Base-by-base conservation (phyloP, 352 stramenopile species). In the Globisporangium recalcitrans region DNA sequence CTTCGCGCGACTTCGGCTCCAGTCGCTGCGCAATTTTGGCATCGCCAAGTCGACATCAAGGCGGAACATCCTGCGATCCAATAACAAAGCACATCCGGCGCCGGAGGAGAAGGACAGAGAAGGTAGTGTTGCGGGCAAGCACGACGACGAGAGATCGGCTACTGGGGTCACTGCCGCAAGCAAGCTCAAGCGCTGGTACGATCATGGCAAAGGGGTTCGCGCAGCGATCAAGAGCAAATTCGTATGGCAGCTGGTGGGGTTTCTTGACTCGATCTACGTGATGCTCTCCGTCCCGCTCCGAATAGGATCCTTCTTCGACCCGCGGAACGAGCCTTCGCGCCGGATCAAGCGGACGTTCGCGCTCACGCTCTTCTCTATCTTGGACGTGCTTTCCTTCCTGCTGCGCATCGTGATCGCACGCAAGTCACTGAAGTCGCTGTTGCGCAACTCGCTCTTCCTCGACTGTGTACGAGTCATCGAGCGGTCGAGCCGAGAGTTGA, bases 261-360 rank as follows among this genome's bases (percentile, higher is more conserved):
- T 82, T 1, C 2, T 79, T 2, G 71, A 82, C 44, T 52, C 69
- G 24, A 22, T 77, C 44, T 77, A 67, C 36, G 60, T 77, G 14
- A 40, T 82, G 26, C 38, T 66, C 14, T 68, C 34, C 3, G 69
- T 77, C 24, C 73, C 73, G 16, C 29, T 78, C 0, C 68, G 73
- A 22, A 21, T 81, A 0, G 73, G 73, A 2, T 81, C 77, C 38
- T 74, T 82, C 58, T 82, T 76, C 19, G 74, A 82, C 22, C 74
- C 74, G 16, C 70, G 62, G 64, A 52, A 76, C 42, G 52, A 74
- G 21, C 32, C n/a, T 21, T n/a, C 29, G 1, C 21, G 29, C 11
- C 52, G 51, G 4, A 47, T 7, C 3, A 59, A 22, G 16, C 78
- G 73, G 73, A 74, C 48, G 6, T 5, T 44, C 0, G 57, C 42